A percentile compares a stretch with the other conserved stretches of the same genome.
These are phyloP conservation scores for Ustanciosporium gigantosporum DNA, from an alignment of 1,284 basidiomycete genomes.

Conservation along the genomic window DNA sequence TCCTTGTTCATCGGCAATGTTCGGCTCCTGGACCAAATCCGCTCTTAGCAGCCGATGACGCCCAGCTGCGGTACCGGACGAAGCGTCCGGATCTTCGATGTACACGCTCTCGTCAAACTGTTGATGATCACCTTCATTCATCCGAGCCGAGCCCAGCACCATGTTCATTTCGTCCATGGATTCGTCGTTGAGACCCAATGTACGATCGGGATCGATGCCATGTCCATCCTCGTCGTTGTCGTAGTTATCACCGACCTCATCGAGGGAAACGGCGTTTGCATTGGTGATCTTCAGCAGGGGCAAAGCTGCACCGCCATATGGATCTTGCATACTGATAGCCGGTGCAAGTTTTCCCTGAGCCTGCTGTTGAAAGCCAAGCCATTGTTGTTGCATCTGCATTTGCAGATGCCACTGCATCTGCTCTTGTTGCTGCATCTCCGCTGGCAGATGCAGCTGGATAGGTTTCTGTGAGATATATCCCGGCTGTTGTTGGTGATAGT, in stretches of 20 bases:
- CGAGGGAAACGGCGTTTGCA: slow-evolving; percentile 39
- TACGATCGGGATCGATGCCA: slow-evolving; percentile 18
- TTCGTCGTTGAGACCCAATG: slow-evolving; percentile 48
- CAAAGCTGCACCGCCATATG: slow-evolving; percentile 2
- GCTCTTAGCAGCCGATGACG: background rate
- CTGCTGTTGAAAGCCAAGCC: slow-evolving; percentile 12
- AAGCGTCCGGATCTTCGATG: background rate
- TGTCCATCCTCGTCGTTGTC: slow-evolving; percentile 27
- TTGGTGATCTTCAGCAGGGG: slow-evolving; percentile 35
- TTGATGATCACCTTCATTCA: slow-evolving; percentile 23
- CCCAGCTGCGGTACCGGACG: background rate
- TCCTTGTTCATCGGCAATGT: background rate
- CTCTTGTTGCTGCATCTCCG: slow-evolving; percentile 3
- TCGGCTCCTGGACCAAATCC: background rate
- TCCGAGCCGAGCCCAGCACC: slow-evolving; percentile 44
- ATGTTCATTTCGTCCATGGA: slow-evolving; percentile 53
- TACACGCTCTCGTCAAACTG: slow-evolving; percentile 23
- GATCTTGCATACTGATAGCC: background rate
- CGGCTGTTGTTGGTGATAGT: background rate
- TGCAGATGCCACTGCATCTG: slow-evolving; percentile 28
- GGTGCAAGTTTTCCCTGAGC: too few species aligned
- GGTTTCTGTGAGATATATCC: too few species aligned
- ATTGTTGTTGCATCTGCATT: background rate
- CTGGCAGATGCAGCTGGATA: slow-evolving; percentile 1
- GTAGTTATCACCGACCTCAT: slow-evolving; percentile 47